Conservation (phyloP, 345 rosid species). For the Citrus sp. region DNA sequence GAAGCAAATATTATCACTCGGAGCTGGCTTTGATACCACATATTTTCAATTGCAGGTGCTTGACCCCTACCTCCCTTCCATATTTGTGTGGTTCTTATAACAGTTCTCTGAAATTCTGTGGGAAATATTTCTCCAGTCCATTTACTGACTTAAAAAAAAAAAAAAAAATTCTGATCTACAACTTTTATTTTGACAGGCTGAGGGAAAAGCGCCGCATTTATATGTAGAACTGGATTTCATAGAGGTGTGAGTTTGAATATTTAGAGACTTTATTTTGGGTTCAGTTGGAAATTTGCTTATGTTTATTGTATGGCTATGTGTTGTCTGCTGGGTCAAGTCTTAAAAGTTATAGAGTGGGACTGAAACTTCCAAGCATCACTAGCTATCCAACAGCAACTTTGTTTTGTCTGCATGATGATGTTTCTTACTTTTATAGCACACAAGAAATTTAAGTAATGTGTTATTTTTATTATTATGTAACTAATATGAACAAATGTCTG, state of each 20-base stretch:
- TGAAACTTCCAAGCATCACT: not conserved
- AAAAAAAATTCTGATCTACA: not conserved
- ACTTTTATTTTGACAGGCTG: conserved; percentile 50
- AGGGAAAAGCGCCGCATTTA: conserved; percentile 70
- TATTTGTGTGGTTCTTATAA: not conserved
- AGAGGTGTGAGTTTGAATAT: conserved; percentile 54
- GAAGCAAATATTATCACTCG: conserved; percentile 92
- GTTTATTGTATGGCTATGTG: not conserved
- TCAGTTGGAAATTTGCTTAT: conserved; percentile 3
- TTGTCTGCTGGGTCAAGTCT: not conserved
- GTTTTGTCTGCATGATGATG: not conserved
- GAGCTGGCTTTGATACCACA: conserved; percentile 93
- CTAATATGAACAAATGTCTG: conserved; percentile 18
- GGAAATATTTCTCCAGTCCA: not conserved
- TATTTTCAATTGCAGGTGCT: conserved; percentile 84
- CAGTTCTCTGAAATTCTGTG: not conserved
- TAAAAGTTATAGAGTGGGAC: not conserved
- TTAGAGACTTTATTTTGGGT: not conserved
- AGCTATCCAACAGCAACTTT: conserved; percentile 2
- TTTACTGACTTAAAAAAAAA: not conserved
- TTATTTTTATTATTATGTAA: conserved; percentile 20
- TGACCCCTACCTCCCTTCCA: not conserved
- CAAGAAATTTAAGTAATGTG: not conserved
- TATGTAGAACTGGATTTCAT: conserved; percentile 94
- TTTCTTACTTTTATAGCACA: not conserved